Evolutionary conservation across 768 basidiomycete genomes (phyloP), one percentile per base, ranked within the genome.

Genomic region (Lanmaoa rubissima): DNA sequence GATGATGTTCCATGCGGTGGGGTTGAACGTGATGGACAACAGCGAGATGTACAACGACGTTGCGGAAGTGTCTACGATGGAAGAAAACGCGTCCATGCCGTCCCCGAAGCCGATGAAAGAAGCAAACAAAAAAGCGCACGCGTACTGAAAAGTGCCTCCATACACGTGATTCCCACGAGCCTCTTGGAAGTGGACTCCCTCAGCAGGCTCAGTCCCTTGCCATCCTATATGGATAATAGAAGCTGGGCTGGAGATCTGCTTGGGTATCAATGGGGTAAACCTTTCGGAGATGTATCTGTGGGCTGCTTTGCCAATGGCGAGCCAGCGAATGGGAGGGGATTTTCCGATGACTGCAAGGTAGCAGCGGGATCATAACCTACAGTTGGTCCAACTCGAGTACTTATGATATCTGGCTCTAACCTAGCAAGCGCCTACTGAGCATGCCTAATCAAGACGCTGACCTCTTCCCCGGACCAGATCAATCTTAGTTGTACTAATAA

Each of bases 1-100:
- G 31, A 95, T 85, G 59, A 94, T 85, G 73, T 99, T 99, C 96
- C 96, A 99, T 56, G 88, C 94, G 1, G 86, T 85, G 0, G 96
- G 96, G 65, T 98, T 98, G 78, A 98, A 98, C 2, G 84, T 67
- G 48, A 96, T 91, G 56, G 88, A 72, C 5, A 81, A 73, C n/a
- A 94, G 59, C 0, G 84, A 83, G 17, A 90, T 51, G 65, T 79
- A 80, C 40, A 98, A 69, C 21, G 90, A 90, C 7, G 74, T 67
- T 64, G 92, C 81, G 32, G 77, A 82, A 31, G 80, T 66, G 74
- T 96, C 86, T 3, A 96, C 58, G 43, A 72, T 35, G 46, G 65
- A 60, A 21, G 59, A 61, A 26, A 78, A 60, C 26, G 69, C 54
- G 65, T 69, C 65, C 65, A 70, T 69, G 13, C 11, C 14, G 11